Conservation (phyloP, 768 basidiomycete genomes). For the Phanerodontia chrysosporium region DNA sequence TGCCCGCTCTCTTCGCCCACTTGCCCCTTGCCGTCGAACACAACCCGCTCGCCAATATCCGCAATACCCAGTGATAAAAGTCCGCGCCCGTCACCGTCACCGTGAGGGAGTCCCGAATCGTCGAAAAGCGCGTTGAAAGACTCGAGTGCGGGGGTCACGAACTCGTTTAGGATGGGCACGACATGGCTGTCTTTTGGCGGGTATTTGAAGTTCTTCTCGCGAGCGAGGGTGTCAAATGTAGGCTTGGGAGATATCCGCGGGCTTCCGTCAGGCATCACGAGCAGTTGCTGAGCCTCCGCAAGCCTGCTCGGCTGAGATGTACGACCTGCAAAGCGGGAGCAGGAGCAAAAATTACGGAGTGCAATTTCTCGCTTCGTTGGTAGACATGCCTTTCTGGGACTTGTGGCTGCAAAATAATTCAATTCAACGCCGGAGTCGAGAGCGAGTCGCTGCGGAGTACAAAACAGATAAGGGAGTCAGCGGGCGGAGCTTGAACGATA, state of each 20-base stretch:
- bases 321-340: constrained; percentile 4
- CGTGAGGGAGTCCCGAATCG: constrained; percentile 74
- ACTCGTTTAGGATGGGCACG: constrained; percentile 83
- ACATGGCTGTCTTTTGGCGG: constrained; percentile 68
- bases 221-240: constrained; percentile 77
- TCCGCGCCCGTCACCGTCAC: constrained; percentile 76
- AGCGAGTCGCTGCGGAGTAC: not conserved
- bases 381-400: not conserved
- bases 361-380: not conserved
- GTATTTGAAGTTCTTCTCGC: constrained; percentile 74
- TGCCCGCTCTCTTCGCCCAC: constrained; percentile 48
- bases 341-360: not conserved
- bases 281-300: not conserved
- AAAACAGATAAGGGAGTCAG: not conserved
- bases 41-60: constrained; percentile 88
- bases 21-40: constrained; percentile 74
- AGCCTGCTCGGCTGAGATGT: not conserved
- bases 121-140: constrained; percentile 97
- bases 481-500: not conserved
- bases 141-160: constrained; percentile 90
- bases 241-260: constrained; percentile 32
- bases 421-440: not conserved
- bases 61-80: constrained; percentile 72
- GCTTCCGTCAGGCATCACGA: constrained; percentile 45
- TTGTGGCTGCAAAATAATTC: not conserved